Evolutionary conservation across 495 filamentous ascomycete genomes (phyloP).

Genomic region (Cercophora scortea): DNA sequence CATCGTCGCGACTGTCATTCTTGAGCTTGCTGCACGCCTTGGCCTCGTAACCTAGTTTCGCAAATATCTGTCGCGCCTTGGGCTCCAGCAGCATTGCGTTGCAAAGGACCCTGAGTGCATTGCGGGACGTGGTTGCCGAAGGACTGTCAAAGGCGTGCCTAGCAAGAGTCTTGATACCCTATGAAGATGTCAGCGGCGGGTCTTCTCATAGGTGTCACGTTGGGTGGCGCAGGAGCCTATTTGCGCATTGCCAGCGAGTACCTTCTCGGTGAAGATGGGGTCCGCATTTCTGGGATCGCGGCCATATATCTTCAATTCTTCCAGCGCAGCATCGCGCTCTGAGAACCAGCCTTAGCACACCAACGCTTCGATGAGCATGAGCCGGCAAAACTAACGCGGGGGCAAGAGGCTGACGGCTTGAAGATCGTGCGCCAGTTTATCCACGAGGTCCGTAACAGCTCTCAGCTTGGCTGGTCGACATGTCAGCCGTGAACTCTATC

Average conservation of each 20-base stretch:
- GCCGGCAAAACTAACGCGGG: conserved; percentile 40
- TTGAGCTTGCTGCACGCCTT: conserved; percentile 67
- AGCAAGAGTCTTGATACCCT: conserved; percentile 71
- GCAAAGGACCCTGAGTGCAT: conserved; percentile 78
- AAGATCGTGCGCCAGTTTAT: conserved; percentile 51
- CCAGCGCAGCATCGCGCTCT: conserved; percentile 58
- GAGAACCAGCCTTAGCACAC: conserved; percentile 4
- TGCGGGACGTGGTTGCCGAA: conserved; percentile 53
- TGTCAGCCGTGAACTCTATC: conserved; percentile 1
- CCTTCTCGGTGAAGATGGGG: conserved; percentile 73
- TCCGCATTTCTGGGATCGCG: conserved; percentile 62
- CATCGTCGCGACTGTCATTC: conserved; percentile 73
- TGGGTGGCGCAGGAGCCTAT: conserved; percentile 2
- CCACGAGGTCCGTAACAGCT: conserved; percentile 53
- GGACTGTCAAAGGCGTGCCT: conserved; percentile 62
- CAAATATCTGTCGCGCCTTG: conserved; percentile 69
- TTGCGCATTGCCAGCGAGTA: conserved; percentile 16
- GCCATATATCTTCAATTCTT: conserved; percentile 72
- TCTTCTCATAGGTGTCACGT: not conserved
- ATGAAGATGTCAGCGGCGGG: not conserved
- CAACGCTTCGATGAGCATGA: not conserved
- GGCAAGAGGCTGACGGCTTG: conserved; percentile 43
- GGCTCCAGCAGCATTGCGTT: conserved; percentile 72
- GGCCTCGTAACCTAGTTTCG: conserved; percentile 65
- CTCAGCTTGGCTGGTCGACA: conserved; percentile 49